Conservation (phyloP, 345 rosid genomes). For the Dipteronia sinensis region DNA sequence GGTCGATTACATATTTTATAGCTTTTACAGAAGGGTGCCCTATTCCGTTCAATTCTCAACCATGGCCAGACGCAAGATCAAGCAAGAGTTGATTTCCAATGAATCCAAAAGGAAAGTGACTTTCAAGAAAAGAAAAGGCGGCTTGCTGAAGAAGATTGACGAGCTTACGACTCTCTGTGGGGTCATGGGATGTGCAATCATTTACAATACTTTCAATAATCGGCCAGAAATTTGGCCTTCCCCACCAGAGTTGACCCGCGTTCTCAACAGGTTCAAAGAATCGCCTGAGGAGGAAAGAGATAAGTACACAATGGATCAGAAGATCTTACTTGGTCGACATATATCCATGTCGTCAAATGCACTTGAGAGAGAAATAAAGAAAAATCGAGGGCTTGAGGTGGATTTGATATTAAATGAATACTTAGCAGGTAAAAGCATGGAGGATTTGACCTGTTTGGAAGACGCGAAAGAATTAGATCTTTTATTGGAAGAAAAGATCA, state of each 20-base stretch:
- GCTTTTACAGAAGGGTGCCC: background rate
- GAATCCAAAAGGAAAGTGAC: slow-evolving; percentile 38
- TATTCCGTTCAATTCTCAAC: too few species aligned
- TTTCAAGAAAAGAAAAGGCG: slow-evolving; percentile 43
- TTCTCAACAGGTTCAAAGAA: slow-evolving; percentile 26
- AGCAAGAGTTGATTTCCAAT: slow-evolving; percentile 37
- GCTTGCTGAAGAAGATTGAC: slow-evolving; percentile 44
- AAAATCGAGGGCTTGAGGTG: slow-evolving; percentile 33
- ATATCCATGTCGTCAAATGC: slow-evolving; percentile 19
- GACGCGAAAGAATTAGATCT: slow-evolving; percentile 15
- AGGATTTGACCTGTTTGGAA: slow-evolving; percentile 12
- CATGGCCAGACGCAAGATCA: slow-evolving; percentile 44
- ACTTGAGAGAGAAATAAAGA: slow-evolving; percentile 20
- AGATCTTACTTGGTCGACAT: slow-evolving; percentile 21
- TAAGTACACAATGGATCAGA: slow-evolving; percentile 44
- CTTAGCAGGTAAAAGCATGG: slow-evolving; percentile 4
- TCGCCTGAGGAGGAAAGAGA: slow-evolving; percentile 30
- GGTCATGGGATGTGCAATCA: slow-evolving; percentile 41
- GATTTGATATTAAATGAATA: slow-evolving; percentile 16
- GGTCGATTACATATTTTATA: background rate
- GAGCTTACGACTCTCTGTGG: slow-evolving; percentile 54
- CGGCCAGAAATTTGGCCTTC: slow-evolving; percentile 43
- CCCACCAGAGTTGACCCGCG: slow-evolving; percentile 13
- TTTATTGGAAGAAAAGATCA: slow-evolving; percentile 25
- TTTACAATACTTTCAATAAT: slow-evolving; percentile 25